These are phyloP conservation scores for Camellia oleifera DNA, from an alignment of 179 eudicot genomes.

Conservation along the genomic window DNA sequence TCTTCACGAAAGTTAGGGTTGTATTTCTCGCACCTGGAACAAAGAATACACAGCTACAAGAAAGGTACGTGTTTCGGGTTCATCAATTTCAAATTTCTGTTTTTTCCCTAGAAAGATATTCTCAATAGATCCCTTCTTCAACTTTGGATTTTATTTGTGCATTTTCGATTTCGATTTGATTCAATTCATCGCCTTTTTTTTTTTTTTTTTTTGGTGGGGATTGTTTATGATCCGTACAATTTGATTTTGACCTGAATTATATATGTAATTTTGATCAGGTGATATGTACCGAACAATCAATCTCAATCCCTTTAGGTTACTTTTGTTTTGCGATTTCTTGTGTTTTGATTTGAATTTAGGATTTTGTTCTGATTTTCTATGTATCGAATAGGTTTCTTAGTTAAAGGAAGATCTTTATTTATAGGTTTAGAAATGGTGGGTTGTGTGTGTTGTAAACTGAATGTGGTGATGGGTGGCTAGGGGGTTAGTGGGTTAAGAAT, in stretches of 20 bases:
- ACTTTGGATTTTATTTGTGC: neutral
- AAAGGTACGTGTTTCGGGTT: neutral
- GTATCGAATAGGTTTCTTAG: conserved; percentile 19
- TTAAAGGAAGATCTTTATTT: neutral
- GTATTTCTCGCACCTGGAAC: neutral
- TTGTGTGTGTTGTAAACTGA: conserved; percentile 7
- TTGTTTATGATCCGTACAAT: neutral
- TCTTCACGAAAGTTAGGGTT: neutral
- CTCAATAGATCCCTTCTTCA: neutral
- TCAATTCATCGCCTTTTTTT: neutral
- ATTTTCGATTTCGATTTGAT: neutral
- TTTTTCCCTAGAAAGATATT: neutral
- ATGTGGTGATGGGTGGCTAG: conserved; percentile 17
- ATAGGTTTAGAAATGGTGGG: conserved; percentile 11
- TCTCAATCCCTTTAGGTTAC: conserved; percentile 20
- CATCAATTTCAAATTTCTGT: neutral
- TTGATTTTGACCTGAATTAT: conserved; percentile 9
- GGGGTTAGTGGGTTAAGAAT: conserved; percentile 29
- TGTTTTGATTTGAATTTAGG: conserved; percentile 23
- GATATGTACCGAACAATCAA: conserved; percentile 20
- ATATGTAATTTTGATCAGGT: conserved; percentile 25
- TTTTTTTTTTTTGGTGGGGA: neutral
- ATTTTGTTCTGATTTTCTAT: conserved; percentile 20
- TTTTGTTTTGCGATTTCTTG: conserved; percentile 16
- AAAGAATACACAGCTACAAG: neutral